Evolutionary conservation across 2,329 filamentous ascomycete genomes (phyloP), one percentile per base, ranked within the genome.

Genomic region (Penicillium digitatum): DNA sequence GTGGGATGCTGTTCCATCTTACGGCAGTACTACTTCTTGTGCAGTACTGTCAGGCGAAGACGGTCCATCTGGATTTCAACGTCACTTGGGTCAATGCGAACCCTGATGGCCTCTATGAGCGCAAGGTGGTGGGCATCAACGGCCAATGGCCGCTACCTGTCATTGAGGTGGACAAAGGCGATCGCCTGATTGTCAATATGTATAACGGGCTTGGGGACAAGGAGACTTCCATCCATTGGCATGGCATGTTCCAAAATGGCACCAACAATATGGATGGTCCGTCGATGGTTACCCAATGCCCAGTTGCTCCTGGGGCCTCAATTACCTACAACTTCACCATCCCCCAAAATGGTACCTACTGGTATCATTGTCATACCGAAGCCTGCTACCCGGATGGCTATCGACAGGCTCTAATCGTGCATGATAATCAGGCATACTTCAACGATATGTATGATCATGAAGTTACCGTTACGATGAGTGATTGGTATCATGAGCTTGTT

Each of bases 181-280:
- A 94, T 63, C 83, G 81, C 1, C 71, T 94, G 9, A 70, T 89
- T 3, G 82, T 91, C 40, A 83, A 88, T 31, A 78, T 90, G 48
- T 75, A 83, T 61, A 93, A 93, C 63, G 78, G 81, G 22, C 82
- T 87, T 0, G 75, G 77, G 12, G 88, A 90, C 61, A 70, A 82
- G 61, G 82, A 80, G 12, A 87, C 86, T 9, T 82, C 80, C 35
- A 77, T 92, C 5, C 89, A 93, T 67, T 92, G 88, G 69, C 89
- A 93, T 62, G 89, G 89, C 16, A 79, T 93, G 59, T 90, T 84
- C 66, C 87, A 90, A 67, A 89, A 89, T 61, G 87, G 87, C 11
- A 88, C 87, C 0, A 89, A 84, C 55, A 79, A 80, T 54, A 89
- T 90, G 85, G 88, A 93, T 64, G 89, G 88, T 0, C 81, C 87